Conservation (phyloP, 306 rosid genomes). For the Potentilla sterilis region DNA sequence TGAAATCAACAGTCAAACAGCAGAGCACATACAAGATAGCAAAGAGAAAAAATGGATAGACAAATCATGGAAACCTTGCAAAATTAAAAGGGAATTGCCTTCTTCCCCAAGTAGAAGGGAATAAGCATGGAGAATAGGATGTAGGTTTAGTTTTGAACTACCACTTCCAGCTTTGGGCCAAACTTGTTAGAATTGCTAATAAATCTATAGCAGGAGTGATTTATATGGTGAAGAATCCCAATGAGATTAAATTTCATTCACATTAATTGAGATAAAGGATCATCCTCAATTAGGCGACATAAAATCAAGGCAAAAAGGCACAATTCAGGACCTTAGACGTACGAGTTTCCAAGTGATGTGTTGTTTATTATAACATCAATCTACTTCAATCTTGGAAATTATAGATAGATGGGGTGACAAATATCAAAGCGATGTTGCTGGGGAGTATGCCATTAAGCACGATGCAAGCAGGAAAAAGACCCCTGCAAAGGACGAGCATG, state of each 20-base stretch:
- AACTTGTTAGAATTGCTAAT: neutral
- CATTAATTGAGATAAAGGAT: neutral
- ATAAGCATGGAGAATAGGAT: neutral
- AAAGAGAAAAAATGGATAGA: neutral
- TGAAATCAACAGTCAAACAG: slow-evolving; percentile 20
- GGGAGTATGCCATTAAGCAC: neutral
- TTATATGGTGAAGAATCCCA: neutral
- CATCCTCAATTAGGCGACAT: neutral
- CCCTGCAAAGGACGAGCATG: neutral
- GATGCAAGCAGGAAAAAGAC: neutral
- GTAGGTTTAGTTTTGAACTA: neutral
- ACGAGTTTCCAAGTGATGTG: neutral
- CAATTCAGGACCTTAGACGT: neutral
- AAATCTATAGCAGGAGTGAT: neutral
- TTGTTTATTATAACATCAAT: neutral
- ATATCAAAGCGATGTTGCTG: neutral
- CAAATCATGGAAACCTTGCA: neutral
- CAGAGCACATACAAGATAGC: slow-evolving; percentile 15
- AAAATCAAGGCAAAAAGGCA: neutral
- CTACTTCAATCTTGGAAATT: neutral
- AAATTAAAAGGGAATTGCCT: neutral
- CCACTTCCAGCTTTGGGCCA: neutral
- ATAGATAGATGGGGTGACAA: neutral
- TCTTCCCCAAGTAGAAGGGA: too few relatives aligned
- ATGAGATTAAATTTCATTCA: neutral